phyloP scores from a whole-genome alignment of 352 stramenopile genomes.

The Pythium brassicae region DNA sequence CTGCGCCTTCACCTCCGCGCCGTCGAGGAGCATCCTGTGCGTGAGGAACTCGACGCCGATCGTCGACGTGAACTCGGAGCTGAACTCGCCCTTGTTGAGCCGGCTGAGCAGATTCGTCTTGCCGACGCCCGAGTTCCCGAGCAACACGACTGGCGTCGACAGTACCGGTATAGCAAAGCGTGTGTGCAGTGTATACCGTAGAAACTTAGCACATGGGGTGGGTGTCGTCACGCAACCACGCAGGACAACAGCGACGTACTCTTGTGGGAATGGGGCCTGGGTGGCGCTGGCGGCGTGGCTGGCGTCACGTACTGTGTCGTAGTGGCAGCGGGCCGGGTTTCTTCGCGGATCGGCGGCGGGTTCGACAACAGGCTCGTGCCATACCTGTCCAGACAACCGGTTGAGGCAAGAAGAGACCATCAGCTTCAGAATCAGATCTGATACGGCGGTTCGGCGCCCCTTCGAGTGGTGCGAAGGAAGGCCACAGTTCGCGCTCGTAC shows the following conservation, averaged over 20 bases:
- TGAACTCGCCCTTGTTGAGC: constrained; percentile 83
- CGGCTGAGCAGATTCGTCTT: constrained; percentile 85
- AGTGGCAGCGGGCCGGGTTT: constrained; percentile 22
- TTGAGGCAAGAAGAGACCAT: background rate
- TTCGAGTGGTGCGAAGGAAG: no score
- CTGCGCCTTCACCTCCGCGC: constrained; percentile 71
- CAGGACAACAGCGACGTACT: constrained; percentile 25
- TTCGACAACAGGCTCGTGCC: constrained; percentile 47
- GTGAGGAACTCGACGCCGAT: constrained; percentile 88
- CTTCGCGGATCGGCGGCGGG: constrained; percentile 37
- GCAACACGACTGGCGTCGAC: constrained; percentile 53
- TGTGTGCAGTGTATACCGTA: no score
- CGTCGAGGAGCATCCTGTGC: constrained; percentile 66
- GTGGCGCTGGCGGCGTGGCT: constrained; percentile 24
- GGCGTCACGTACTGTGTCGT: constrained; percentile 8
- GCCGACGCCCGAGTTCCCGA: constrained; percentile 82
- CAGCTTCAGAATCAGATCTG: background rate
- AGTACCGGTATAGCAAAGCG: no score
- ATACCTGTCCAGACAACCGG: constrained; percentile 41
- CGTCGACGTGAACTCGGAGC: constrained; percentile 76
- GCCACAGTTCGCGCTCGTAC: constrained; percentile 20
- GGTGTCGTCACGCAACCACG: background rate
- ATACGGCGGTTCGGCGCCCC: background rate
- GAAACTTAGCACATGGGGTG: background rate
- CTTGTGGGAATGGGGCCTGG: constrained; percentile 59